A percentile compares a stretch with the other conserved stretches of the same genome.
Evolutionary conservation across 2,329 filamentous ascomycete species (phyloP).

Genomic region (Aspergillus proliferans): DNA sequence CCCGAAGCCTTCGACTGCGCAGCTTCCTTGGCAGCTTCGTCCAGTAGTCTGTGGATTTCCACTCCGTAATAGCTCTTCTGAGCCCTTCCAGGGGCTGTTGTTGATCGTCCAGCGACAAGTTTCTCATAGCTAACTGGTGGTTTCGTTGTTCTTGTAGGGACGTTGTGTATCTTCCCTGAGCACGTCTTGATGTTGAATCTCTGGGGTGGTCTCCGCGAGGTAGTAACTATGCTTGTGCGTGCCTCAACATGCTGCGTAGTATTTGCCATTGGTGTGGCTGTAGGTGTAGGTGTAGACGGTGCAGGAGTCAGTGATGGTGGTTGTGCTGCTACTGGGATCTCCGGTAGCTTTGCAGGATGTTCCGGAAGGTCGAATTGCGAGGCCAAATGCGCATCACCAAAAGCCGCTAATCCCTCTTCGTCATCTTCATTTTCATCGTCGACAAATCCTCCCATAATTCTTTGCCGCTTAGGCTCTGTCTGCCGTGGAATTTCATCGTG

Average conservation of each 20-base stretch:
- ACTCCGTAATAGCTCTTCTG: slow-evolving; percentile 77
- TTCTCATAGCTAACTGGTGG: slow-evolving; percentile 45
- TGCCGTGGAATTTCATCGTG: slow-evolving; percentile 18
- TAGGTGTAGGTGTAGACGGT: background rate
- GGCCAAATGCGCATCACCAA: slow-evolving; percentile 24
- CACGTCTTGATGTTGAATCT: slow-evolving; percentile 40
- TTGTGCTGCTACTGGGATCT: slow-evolving; percentile 11
- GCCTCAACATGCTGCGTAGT: slow-evolving; percentile 1
- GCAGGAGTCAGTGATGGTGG: slow-evolving; percentile 1
- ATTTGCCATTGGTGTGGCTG: slow-evolving; percentile 3
- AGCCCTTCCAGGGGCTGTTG: slow-evolving; percentile 47
- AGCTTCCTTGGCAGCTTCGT: slow-evolving; percentile 60
- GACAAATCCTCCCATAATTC: slow-evolving; percentile 37
- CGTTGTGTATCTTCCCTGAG: slow-evolving; percentile 42
- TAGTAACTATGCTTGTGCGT: background rate
- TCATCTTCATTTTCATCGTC: slow-evolving; percentile 38
- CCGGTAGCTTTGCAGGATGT: slow-evolving; percentile 11
- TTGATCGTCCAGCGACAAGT: slow-evolving; percentile 49
- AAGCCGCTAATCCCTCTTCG: slow-evolving; percentile 20
- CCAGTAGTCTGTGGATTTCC: slow-evolving; percentile 77
- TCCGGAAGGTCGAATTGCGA: slow-evolving; percentile 26
- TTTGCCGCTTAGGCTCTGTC: slow-evolving; percentile 34
- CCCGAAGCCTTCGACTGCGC: slow-evolving; percentile 27
- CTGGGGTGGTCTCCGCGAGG: slow-evolving; percentile 9
- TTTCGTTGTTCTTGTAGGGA: slow-evolving; percentile 34